Conservation (phyloP, 352 stramenopile species). For the Pythium apleroticum region DNA sequence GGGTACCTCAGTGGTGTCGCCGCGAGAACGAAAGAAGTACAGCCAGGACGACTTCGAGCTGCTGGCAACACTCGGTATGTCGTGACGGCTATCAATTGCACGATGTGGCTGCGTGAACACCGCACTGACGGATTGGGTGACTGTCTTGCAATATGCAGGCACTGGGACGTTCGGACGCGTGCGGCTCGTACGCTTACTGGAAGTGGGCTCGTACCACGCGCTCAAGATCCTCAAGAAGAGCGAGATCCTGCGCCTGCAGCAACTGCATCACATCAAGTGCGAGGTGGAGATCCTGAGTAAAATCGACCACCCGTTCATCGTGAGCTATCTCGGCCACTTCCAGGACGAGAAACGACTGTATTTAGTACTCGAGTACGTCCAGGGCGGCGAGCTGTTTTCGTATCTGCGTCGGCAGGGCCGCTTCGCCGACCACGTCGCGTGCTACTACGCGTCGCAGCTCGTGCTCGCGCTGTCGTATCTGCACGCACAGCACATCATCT, state of each 20-base stretch:
- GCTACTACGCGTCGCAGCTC: constrained; percentile 91
- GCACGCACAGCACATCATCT: constrained; percentile 77
- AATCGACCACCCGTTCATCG: constrained; percentile 97
- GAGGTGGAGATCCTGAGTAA: constrained; percentile 98
- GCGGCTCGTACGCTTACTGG: constrained; percentile 88
- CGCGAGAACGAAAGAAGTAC: constrained; percentile 42
- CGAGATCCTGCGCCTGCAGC: constrained; percentile 96
- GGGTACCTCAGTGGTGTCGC: constrained; percentile 8
- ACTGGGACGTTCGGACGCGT: constrained; percentile 97
- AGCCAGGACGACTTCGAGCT: constrained; percentile 75
- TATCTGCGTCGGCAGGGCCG: constrained; percentile 82
- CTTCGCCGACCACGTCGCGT: constrained; percentile 58
- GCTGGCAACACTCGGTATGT: constrained; percentile 69
- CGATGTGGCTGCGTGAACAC: constrained; percentile 38
- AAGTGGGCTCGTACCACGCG: constrained; percentile 88
- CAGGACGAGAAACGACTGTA: constrained; percentile 95
- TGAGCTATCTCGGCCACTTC: constrained; percentile 95
- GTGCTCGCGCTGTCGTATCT: constrained; percentile 83
- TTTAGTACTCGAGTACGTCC: constrained; percentile 98
- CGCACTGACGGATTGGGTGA: neutral
- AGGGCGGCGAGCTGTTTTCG: constrained; percentile 94
- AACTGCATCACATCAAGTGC: constrained; percentile 96
- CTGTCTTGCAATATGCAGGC: constrained; percentile 31
- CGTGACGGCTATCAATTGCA: constrained; percentile 33
- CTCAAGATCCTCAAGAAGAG: constrained; percentile 97